Evolutionary conservation across 1,284 basidiomycete species (phyloP).

Genomic region (Cutaneotrichosporon mucoides): DNA sequence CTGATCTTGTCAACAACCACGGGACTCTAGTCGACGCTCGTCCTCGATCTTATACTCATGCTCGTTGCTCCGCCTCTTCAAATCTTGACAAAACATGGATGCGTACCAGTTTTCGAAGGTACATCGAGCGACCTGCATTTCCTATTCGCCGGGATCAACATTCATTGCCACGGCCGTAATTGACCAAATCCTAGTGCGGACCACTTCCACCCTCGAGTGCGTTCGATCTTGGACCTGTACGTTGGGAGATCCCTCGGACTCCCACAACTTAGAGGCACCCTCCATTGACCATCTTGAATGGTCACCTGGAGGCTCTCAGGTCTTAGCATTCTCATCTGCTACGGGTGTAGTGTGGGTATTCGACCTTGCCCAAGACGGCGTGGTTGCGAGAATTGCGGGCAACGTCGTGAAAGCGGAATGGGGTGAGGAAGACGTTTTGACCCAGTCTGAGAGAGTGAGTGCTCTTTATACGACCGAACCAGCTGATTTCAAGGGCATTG

Average conservation of each 20-base stretch:
- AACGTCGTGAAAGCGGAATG: constrained; percentile 74
- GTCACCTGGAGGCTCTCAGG: constrained; percentile 76
- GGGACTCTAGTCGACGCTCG: too few species aligned
- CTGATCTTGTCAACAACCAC: too few species aligned
- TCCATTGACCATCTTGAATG: constrained; percentile 68
- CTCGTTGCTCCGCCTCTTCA: too few species aligned
- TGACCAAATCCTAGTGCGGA: constrained; percentile 40
- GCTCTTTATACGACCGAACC: too few species aligned
- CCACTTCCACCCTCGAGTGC: constrained; percentile 38
- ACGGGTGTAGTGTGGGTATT: constrained; percentile 58
- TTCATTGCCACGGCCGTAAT: constrained; percentile 40
- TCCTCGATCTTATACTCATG: too few species aligned
- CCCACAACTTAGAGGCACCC: too few species aligned
- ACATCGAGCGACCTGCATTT: constrained; percentile 22
- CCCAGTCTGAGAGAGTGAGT: constrained; percentile 76
- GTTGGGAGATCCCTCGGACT: too few species aligned
- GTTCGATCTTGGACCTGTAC: constrained; percentile 33
- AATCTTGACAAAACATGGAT: constrained; percentile 19
- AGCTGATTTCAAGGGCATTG: constrained; percentile 57
- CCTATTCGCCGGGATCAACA: constrained; percentile 47
- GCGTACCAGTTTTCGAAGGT: constrained; percentile 44
- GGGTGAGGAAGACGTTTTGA: constrained; percentile 74
- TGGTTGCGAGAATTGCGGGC: constrained; percentile 59
- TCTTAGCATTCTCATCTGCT: constrained; percentile 67
- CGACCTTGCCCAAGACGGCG: constrained; percentile 57